phyloP scores from a whole-genome alignment of 2,329 filamentous ascomycete genomes.

The Botrytis cinerea region DNA sequence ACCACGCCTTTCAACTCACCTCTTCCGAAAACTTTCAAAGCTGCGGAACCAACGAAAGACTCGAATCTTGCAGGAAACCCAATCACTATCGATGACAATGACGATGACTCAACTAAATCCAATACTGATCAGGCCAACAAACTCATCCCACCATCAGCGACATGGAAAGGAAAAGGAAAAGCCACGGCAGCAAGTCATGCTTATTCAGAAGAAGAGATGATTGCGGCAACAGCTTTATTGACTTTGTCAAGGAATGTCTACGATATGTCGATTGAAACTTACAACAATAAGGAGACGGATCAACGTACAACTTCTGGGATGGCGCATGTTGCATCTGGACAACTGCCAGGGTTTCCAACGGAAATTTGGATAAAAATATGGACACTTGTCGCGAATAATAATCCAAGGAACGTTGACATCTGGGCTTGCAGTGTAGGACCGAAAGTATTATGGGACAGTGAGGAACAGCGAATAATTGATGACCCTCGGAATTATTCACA shows the following conservation, averaged over 20 bases:
- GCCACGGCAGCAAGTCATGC: neutral
- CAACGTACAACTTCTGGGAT: too few relatives aligned
- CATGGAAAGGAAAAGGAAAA: neutral
- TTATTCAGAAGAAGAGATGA: neutral
- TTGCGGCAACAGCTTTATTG: neutral
- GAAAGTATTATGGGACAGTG: too few relatives aligned
- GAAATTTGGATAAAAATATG: neutral
- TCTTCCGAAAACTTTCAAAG: neutral
- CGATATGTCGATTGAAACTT: neutral
- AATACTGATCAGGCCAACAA: neutral
- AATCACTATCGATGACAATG: neutral
- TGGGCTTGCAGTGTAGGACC: neutral
- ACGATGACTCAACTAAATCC: neutral
- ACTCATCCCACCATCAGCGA: too few relatives aligned
- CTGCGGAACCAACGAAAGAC: too few relatives aligned
- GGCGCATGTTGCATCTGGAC: neutral
- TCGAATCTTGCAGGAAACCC: neutral
- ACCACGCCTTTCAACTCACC: neutral
- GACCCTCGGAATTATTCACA: neutral
- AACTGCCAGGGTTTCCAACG: neutral
- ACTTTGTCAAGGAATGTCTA: neutral
- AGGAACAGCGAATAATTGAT: too few relatives aligned
- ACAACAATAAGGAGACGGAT: neutral
- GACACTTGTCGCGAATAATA: neutral
- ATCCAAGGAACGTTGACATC: slow-evolving; percentile 1